Base-by-base conservation (phyloP, 2,329 filamentous ascomycete genomes). In the Onygenales sp. region DNA sequence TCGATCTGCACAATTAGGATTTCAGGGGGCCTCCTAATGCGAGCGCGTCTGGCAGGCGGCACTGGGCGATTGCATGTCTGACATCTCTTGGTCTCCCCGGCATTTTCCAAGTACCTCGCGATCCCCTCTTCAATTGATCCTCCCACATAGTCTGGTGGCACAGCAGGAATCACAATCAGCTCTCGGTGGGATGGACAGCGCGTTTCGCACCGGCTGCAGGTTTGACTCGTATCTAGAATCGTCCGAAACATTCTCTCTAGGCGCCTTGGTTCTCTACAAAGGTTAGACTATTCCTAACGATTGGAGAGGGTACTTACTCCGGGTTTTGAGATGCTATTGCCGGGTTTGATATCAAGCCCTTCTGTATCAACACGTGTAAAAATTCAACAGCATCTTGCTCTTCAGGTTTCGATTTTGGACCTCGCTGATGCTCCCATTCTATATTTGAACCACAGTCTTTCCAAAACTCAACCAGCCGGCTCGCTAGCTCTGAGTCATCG, bases 331-430 rank as follows among this genome's bases (percentile, higher is more conserved):
- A 17, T 36, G 21, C 31, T 49, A 31, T 40, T 13, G 11, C 31
- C 36, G 27, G 27, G 17, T 51, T 34, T 42, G 21, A 27, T 27
- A 27, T 44, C 45, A 58, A 49, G 6, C 36, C 21, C 21, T 27
- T 10, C 6, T 37, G n/a, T 14, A 57, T 36, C 34, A 56, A 33
- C 3, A 6, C 6, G 11, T 37, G 49, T 37, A 56, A 36, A 42
- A 56, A 59, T 32, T 55, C 55, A 14, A 48, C 37, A 10, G 39
- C 40, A 34, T 59, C 57, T 33, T 59, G 53, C 42, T 57, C 49
- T n/a, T 47, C 31, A 8, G 11, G 31, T 6, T 33, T 4, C 27
- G 10, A n/a, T 6, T 34, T 27, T 10, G 8, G 3, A 21, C 10
- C 8, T 27, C 21, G 21, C 21, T 44, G 7, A 13, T 14, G 13